Base-by-base conservation (phyloP, 2,329 filamentous ascomycete species). In the Beauveria asiatica region DNA sequence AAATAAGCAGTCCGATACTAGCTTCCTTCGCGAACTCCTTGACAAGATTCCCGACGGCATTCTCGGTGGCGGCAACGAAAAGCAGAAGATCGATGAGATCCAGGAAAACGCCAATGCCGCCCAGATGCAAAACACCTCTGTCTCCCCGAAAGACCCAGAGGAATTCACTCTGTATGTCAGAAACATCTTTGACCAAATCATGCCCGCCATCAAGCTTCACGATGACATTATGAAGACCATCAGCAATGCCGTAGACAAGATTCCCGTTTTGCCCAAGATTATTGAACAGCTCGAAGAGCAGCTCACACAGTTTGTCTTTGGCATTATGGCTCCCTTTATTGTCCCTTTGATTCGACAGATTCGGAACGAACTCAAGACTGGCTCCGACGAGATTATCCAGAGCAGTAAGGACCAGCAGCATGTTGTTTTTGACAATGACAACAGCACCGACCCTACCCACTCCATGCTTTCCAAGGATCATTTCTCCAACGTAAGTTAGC, bases 381-480 rank as follows among this genome's bases (percentile, higher is more conserved):
- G 92, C 37, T 94, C 91, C 3, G 86, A 84, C 2, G 90, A 96
- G 73, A 88, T 97, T 68, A 96, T 97, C 64, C 80, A 90, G 67
- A 92, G 87, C 76, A 93, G 89, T 71, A 82, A 87, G 72, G 83
- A 87, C 57, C 88, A 96, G 77, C 92, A 96, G 75, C 85, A 89
- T 68, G 82, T 95, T 65, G 91, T 97, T 54, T 97, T 96, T 74
- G 75, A 89, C 49, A 86, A 97, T 65, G 87, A 95, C 69, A 64
- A 82, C 56, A 88, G 78, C 64, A 85, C 84, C 21, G 88, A 97
- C 69, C 93, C 92, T 0, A 97, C 92, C 1, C 92, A 97, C 76
- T 91, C 88, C 3, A 88, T 92, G 80, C 78, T 93, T 33, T 89
- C 88, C 66, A 92, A 97, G 77, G 92, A 97, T 68, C 92, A 97